These are phyloP conservation scores for Smallanthus sonchifolius DNA, from an alignment of 129 eudicot species.

Conservation along the genomic window DNA sequence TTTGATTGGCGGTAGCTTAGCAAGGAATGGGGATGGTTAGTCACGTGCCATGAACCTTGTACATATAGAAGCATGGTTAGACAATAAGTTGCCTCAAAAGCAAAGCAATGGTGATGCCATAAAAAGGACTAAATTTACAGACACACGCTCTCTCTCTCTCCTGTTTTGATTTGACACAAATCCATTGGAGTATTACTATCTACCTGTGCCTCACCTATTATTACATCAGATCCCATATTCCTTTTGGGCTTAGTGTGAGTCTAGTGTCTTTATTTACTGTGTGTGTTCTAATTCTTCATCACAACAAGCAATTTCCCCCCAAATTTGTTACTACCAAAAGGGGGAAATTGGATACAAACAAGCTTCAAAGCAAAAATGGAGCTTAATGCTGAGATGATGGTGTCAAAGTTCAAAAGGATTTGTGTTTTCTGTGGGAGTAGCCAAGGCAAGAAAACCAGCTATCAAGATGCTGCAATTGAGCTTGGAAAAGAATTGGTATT, in stretches of 20 bases:
- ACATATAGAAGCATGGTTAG: conserved; percentile 29
- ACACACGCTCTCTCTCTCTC: conserved; percentile 10
- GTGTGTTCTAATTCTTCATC: not conserved
- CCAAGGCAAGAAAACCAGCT: conserved; percentile 83
- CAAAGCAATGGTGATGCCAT: conserved; percentile 20
- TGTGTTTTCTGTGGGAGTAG: conserved; percentile 99
- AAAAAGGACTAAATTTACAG: conserved; percentile 18
- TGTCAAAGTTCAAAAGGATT: conserved; percentile 73
- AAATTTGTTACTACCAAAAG: not conserved
- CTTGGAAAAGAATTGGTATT: conserved; percentile 90
- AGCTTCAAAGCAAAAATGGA: conserved; percentile 44
- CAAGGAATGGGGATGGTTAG: conserved; percentile 27
- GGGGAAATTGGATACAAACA: conserved; percentile 8
- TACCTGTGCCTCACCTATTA: conserved; percentile 1
- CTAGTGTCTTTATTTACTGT: conserved; percentile 2
- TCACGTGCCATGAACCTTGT: conserved; percentile 51
- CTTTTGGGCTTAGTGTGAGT: not conserved
- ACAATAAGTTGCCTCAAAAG: conserved; percentile 11
- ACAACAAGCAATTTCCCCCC: not conserved
- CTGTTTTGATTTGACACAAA: conserved; percentile 31
- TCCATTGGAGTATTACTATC: conserved; percentile 21
- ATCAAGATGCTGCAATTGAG: conserved; percentile 95
- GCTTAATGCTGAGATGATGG: conserved; percentile 51
- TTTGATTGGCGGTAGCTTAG: conserved; percentile 14
- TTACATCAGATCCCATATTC: conserved; percentile 29